These are phyloP conservation scores for Dryas octopetala DNA, from an alignment of 306 rosid genomes.

Conservation along the genomic window DNA sequence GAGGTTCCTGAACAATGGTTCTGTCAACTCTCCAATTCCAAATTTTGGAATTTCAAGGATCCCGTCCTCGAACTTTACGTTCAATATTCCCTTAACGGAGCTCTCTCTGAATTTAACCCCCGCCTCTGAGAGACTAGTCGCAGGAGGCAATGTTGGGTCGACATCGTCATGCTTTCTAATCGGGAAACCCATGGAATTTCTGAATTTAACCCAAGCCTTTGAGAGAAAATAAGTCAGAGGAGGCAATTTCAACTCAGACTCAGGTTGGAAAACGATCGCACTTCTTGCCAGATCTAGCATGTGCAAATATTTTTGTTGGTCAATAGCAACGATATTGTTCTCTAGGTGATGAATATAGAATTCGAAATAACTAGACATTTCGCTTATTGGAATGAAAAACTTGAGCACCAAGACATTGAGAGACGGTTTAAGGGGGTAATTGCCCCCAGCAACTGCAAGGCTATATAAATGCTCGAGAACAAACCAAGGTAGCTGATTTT, in stretches of 20 bases:
- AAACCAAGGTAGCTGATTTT: constrained; percentile 38
- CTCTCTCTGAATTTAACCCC: neutral
- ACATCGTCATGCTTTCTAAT: no score
- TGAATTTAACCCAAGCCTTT: no score
- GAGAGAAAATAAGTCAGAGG: no score
- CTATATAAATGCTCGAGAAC: constrained; percentile 9
- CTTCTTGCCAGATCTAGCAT: neutral
- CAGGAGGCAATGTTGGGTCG: neutral
- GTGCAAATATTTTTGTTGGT: no score
- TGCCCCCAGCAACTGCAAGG: neutral
- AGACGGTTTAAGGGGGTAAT: neutral
- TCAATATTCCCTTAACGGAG: neutral
- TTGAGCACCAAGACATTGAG: neutral
- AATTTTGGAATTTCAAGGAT: neutral
- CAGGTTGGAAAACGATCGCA: neutral
- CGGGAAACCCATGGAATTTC: no score
- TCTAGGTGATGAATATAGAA: no score
- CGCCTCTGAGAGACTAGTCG: neutral
- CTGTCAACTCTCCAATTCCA: constrained; percentile 10
- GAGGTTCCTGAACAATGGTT: constrained; percentile 15
- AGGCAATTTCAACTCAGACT: no score
- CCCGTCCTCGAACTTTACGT: constrained; percentile 2
- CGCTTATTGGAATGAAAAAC: neutral
- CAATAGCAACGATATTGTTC: no score
- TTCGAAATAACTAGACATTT: no score